Conservation (phyloP, 805 yeast genomes). For the Starmerella davenportii region DNA sequence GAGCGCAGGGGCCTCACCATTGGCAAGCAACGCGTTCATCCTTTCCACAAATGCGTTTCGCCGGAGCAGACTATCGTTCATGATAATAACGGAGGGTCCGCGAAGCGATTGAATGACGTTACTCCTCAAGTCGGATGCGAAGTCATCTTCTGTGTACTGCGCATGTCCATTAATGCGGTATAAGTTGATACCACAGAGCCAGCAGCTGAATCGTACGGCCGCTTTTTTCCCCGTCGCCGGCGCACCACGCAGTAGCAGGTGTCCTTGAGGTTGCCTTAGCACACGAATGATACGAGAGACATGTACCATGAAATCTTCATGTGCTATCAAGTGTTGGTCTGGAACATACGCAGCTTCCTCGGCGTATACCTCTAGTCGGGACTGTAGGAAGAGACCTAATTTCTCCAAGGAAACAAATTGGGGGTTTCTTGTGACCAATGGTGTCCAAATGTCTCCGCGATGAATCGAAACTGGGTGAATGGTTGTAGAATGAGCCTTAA, state of each 20-base stretch:
- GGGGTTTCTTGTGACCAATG: conserved; percentile 8
- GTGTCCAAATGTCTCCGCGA: conserved; percentile 6
- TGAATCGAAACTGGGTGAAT: background rate
- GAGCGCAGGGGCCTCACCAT: conserved; percentile 80
- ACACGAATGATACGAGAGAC: conserved; percentile 66
- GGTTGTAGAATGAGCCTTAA: background rate
- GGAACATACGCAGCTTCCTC: conserved; percentile 44
- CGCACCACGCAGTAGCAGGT: conserved; percentile 67
- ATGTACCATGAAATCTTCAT: conserved; percentile 57
- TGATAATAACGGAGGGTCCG: conserved; percentile 38
- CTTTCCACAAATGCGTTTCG: conserved; percentile 71
- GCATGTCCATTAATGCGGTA: conserved; percentile 40
- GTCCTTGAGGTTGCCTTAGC: conserved; percentile 73
- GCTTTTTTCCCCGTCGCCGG: conserved; percentile 70
- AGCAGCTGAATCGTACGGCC: conserved; percentile 61
- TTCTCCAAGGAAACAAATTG: conserved; percentile 20
- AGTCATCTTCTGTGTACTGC: conserved; percentile 39
- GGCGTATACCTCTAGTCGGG: conserved; percentile 49
- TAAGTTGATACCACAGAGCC: conserved; percentile 67
- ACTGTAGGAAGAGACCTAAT: conserved; percentile 37
- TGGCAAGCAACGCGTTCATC: conserved; percentile 84
- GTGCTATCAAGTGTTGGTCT: conserved; percentile 41
- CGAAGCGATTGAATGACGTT: conserved; percentile 28
- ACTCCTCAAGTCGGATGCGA: conserved; percentile 44
- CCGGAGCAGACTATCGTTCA: conserved; percentile 63